Percentiles rank a stretch among this genome's conserved stretches.
phyloP scores from a whole-genome alignment of 2,329 filamentous ascomycete genomes.

The Clarireedia monteithiana region DNA sequence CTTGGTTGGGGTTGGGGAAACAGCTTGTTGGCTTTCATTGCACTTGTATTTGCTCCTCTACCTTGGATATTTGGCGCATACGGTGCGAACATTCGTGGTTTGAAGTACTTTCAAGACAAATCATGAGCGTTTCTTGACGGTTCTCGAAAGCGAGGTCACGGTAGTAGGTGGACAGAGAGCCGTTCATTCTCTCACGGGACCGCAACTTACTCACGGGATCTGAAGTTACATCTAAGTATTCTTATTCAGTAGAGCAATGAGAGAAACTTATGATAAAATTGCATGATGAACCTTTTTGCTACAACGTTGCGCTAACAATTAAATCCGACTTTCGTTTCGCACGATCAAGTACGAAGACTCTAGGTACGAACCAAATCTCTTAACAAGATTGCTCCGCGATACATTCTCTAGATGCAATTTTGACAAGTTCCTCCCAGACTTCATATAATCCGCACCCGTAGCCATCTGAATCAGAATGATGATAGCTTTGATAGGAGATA shows the following conservation, averaged over 20 bases:
- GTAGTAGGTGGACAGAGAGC: too few species aligned
- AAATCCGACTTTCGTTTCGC: too few species aligned
- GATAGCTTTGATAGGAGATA: slow-evolving; percentile 1
- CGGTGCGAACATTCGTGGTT: slow-evolving; percentile 26
- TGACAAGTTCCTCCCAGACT: slow-evolving; percentile 7
- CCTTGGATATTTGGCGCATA: slow-evolving; percentile 10
- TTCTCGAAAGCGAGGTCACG: neutral
- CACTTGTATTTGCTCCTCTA: slow-evolving; percentile 16
- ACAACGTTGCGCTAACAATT: too few species aligned
- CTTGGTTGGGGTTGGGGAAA: slow-evolving; percentile 29
- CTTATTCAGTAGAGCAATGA: too few species aligned
- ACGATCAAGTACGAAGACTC: too few species aligned
- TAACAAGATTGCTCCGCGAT: slow-evolving; percentile 2
- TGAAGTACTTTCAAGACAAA: neutral
- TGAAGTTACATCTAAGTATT: too few species aligned
- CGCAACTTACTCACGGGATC: too few species aligned
- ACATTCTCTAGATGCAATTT: slow-evolving; percentile 6
- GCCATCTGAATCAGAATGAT: neutral
- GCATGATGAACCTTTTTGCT: too few species aligned
- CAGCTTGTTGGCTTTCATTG: slow-evolving; percentile 28
- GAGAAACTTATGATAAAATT: too few species aligned
- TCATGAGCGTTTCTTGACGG: neutral
- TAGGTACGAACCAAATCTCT: slow-evolving; percentile 1
- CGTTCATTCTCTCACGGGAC: too few species aligned
- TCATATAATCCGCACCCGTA: slow-evolving; percentile 1